These are phyloP conservation scores for Silene noctiflora DNA, from an alignment of 179 eudicot species.

Conservation along the genomic window DNA sequence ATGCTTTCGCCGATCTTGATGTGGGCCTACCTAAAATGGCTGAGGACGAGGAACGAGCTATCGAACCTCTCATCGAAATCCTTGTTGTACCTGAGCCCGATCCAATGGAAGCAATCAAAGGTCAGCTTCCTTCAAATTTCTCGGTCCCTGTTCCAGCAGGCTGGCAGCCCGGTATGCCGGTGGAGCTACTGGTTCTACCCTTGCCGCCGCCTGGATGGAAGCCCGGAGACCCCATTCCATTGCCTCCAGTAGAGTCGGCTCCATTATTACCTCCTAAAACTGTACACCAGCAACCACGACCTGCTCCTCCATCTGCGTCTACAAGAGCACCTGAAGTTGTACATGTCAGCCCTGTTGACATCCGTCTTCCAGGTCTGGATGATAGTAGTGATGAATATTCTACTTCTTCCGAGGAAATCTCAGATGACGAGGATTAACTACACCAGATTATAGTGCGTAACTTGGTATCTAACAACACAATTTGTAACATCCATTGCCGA, in stretches of 20 bases:
- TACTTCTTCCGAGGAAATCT: slow-evolving; percentile 54
- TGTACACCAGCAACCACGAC: slow-evolving; percentile 45
- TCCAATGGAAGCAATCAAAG: slow-evolving; percentile 37
- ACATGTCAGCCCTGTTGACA: slow-evolving; percentile 66
- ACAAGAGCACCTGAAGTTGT: slow-evolving; percentile 54
- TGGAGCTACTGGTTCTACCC: slow-evolving; percentile 68
- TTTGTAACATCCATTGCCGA: background rate
- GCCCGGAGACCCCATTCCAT: slow-evolving; percentile 73
- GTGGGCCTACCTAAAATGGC: slow-evolving; percentile 67
- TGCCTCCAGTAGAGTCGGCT: slow-evolving; percentile 64
- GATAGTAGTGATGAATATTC: slow-evolving; percentile 70
- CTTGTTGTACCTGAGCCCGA: slow-evolving; percentile 35
- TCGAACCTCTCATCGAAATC: slow-evolving; percentile 56
- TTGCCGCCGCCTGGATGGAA: slow-evolving; percentile 90
- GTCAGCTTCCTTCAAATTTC: slow-evolving; percentile 52
- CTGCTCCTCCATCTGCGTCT: slow-evolving; percentile 38
- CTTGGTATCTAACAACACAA: background rate
- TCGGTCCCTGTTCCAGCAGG: slow-evolving; percentile 71
- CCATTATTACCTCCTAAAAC: slow-evolving; percentile 41
- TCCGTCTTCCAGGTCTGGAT: slow-evolving; percentile 55
- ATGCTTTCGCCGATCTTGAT: slow-evolving; percentile 75
- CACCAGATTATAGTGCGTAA: background rate
- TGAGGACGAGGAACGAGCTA: slow-evolving; percentile 50
- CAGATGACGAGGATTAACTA: slow-evolving; percentile 67
- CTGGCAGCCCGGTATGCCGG: slow-evolving; percentile 90